Percentiles rank a stretch among this genome's conserved stretches.
phyloP scores from a whole-genome alignment of 208 protist genomes.

The Wallacemonas rigidus region DNA sequence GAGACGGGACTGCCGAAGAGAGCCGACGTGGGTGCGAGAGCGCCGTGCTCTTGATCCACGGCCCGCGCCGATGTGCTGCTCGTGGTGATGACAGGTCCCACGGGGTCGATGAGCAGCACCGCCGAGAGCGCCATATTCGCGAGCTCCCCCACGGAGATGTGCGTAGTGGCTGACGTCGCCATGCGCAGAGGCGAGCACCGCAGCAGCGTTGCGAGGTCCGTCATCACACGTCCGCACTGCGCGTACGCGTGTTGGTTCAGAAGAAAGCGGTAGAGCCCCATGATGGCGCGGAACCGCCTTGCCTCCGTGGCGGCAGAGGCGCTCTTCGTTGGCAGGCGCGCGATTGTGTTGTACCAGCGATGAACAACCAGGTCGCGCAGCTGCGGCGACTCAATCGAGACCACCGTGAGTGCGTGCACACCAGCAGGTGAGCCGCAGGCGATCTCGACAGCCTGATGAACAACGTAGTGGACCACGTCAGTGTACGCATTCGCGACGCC shows the following conservation, averaged over 20 bases:
- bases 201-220: conserved; percentile 62
- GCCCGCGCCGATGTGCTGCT: no score
- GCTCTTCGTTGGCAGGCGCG: conserved; percentile 60
- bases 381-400: conserved; percentile 29
- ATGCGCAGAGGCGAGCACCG: conserved; percentile 63
- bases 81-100: conserved; percentile 19
- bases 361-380: conserved; percentile 50
- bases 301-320: conserved; percentile 47
- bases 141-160: conserved; percentile 58
- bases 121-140: conserved; percentile 66
- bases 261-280: conserved; percentile 73
- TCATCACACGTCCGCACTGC: conserved; percentile 75
- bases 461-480: conserved; percentile 37
- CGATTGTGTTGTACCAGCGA: conserved; percentile 68
- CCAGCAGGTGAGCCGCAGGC: conserved; percentile 48
- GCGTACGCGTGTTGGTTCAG: conserved; percentile 78
- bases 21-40: background rate
- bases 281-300: conserved; percentile 53
- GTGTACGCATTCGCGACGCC: conserved; percentile 29
- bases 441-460: conserved; percentile 38
- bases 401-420: conserved; percentile 42
- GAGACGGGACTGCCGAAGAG: conserved; percentile 34
- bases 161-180: conserved; percentile 20
- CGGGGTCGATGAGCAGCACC: conserved; percentile 59
- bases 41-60: no score